These are phyloP conservation scores for Hypomontagnella submonticulosa DNA, from an alignment of 495 filamentous ascomycete genomes.

Conservation along the genomic window DNA sequence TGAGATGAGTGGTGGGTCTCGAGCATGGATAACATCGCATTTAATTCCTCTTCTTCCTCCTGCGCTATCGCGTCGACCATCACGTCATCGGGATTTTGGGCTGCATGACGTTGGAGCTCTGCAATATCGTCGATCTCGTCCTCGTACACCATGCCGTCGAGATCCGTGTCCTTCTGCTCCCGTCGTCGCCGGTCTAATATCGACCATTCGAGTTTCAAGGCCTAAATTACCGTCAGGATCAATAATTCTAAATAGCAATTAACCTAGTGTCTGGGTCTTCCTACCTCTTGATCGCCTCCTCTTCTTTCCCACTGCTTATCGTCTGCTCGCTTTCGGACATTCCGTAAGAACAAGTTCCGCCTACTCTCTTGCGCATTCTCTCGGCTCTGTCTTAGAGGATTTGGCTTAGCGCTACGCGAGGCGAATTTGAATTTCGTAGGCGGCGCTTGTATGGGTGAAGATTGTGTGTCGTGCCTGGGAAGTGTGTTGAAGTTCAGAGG, in stretches of 20 bases:
- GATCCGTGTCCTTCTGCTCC: constrained; percentile 60
- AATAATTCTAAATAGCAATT: background rate
- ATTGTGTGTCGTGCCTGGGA: constrained; percentile 46
- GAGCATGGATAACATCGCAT: constrained; percentile 63
- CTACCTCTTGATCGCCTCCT: constrained; percentile 81
- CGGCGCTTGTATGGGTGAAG: constrained; percentile 47
- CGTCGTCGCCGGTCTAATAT: constrained; percentile 53
- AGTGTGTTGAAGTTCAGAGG: constrained; percentile 42
- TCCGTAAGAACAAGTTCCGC: constrained; percentile 77
- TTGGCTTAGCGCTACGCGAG: constrained; percentile 47
- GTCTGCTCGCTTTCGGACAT: constrained; percentile 77
- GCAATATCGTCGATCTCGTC: constrained; percentile 59
- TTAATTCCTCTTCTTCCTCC: constrained; percentile 68
- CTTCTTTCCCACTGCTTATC: constrained; percentile 71
- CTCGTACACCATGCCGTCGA: constrained; percentile 59
- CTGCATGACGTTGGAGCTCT: constrained; percentile 48
- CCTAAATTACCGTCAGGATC: constrained; percentile 51
- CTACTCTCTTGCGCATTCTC: constrained; percentile 64
- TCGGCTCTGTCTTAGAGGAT: constrained; percentile 52
- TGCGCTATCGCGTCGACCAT: constrained; percentile 59
- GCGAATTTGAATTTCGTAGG: constrained; percentile 48
- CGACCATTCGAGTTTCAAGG: constrained; percentile 60
- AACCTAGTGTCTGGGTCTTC: constrained; percentile 10
- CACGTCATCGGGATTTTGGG: constrained; percentile 54
- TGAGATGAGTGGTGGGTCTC: constrained; percentile 25